Evolutionary conservation across 768 basidiomycete species (phyloP).

Genomic region (Russula griseocarnosa): DNA sequence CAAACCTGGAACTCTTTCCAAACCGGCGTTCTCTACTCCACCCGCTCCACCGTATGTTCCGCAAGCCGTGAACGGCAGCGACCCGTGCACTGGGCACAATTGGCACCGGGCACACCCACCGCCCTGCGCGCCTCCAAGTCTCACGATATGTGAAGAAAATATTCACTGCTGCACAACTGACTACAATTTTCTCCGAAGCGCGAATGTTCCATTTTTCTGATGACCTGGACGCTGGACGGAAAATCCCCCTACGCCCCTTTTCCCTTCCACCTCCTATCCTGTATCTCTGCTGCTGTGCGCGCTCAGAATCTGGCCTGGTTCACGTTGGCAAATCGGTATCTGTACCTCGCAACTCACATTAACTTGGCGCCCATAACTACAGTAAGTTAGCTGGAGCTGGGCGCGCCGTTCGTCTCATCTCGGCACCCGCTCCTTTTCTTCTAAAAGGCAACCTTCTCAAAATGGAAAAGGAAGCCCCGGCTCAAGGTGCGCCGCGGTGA

Average conservation of each 20-base stretch:
- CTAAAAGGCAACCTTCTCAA: neutral
- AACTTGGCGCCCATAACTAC: neutral
- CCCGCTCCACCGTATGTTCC: neutral
- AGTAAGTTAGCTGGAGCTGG: no score
- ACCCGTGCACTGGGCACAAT: neutral
- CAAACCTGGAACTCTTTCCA: neutral
- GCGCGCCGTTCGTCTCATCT: neutral
- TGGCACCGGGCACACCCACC: neutral
- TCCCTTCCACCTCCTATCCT: conserved; percentile 11
- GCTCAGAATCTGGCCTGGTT: no score
- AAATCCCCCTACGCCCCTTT: neutral
- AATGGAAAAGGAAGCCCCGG: conserved; percentile 10
- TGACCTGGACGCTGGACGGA: neutral
- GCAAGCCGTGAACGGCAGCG: neutral
- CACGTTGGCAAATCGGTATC: neutral
- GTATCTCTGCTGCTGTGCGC: neutral
- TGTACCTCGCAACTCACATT: neutral
- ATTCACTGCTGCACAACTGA: neutral
- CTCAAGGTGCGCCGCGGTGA: conserved; percentile 1
- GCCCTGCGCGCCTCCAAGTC: neutral
- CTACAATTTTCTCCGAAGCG: conserved; percentile 1
- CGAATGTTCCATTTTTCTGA: neutral
- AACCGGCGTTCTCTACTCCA: neutral
- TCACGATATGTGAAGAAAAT: neutral
- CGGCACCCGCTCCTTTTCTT: neutral